Conservation (phyloP, 2,329 filamentous ascomycete genomes). For the Penicillium sp. region DNA sequence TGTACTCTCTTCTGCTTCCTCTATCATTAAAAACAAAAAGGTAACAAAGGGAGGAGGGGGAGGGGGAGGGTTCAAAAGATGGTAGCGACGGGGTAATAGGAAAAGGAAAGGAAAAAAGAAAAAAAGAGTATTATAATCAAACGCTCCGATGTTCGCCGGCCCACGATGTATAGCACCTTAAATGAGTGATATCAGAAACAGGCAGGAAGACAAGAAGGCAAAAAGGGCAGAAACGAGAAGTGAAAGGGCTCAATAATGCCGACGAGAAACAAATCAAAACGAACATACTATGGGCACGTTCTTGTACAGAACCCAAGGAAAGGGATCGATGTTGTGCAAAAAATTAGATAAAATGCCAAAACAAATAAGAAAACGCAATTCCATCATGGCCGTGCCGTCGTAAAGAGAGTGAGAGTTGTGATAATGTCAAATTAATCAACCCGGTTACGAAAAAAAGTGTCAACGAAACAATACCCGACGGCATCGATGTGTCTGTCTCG, state of each 20-base stretch:
- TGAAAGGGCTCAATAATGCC: background rate
- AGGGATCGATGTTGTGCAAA: background rate
- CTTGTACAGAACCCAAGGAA: background rate
- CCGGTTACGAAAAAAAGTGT: conserved; percentile 6
- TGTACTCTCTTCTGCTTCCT: background rate
- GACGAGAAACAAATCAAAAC: background rate
- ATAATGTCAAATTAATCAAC: conserved; percentile 9
- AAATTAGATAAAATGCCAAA: conserved; percentile 6
- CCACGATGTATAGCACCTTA: conserved; percentile 15
- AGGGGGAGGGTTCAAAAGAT: background rate
- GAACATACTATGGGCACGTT: background rate
- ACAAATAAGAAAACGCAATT: conserved; percentile 13
- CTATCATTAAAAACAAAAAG: background rate
- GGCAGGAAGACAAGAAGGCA: conserved; percentile 7
- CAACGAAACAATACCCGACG: conserved; percentile 11
- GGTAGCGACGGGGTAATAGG: background rate
- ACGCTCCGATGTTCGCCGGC: conserved; percentile 16
- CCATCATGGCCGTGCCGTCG: conserved; percentile 18
- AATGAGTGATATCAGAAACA: conserved; percentile 16
- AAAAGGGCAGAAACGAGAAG: background rate
- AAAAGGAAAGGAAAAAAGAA: background rate
- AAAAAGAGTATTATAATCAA: background rate
- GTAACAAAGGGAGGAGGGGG: background rate
- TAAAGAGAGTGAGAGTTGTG: conserved; percentile 15
- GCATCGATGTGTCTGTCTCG: conserved; percentile 3